These are phyloP conservation scores for Colletotrichum theobromicola DNA, from an alignment of 2,329 filamentous ascomycete species.

Conservation along the genomic window DNA sequence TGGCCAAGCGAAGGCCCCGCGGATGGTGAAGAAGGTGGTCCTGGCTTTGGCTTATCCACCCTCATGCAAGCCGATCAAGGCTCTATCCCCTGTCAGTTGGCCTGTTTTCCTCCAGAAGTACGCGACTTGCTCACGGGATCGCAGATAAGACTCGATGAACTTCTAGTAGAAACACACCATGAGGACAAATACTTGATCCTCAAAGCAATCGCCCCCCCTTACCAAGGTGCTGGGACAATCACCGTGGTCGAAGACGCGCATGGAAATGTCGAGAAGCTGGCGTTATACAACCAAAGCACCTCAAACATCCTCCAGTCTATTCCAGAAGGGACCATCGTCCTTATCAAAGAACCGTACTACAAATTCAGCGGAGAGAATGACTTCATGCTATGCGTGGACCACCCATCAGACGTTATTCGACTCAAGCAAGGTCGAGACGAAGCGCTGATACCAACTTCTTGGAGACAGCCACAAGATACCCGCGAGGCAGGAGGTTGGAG, in stretches of 20 bases:
- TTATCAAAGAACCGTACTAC: conserved; percentile 43
- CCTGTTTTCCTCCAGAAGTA: neutral
- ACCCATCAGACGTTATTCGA: conserved; percentile 36
- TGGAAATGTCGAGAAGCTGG: conserved; percentile 40
- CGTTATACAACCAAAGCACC: conserved; percentile 41
- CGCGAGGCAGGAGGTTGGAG: conserved; percentile 22
- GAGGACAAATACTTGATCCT: conserved; percentile 35
- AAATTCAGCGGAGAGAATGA: conserved; percentile 33
- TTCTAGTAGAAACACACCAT: conserved; percentile 38
- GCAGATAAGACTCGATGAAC: conserved; percentile 33
- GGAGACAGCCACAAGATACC: neutral
- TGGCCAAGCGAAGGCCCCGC: conserved; percentile 16
- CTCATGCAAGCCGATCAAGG: conserved; percentile 12
- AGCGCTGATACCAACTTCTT: neutral
- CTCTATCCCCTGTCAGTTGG: conserved; percentile 9
- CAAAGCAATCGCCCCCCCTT: conserved; percentile 33
- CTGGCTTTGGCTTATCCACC: conserved; percentile 27
- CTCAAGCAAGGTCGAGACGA: conserved; percentile 31
- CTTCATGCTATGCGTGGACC: conserved; percentile 39
- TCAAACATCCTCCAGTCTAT: conserved; percentile 34
- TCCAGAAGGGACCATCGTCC: conserved; percentile 34
- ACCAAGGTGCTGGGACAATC: conserved; percentile 36
- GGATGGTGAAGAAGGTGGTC: conserved; percentile 28
- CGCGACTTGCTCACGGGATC: neutral
- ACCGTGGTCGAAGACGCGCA: conserved; percentile 39